These are phyloP conservation scores for Barnettozyma siamensis DNA, from an alignment of 805 yeast species.

Conservation along the genomic window DNA sequence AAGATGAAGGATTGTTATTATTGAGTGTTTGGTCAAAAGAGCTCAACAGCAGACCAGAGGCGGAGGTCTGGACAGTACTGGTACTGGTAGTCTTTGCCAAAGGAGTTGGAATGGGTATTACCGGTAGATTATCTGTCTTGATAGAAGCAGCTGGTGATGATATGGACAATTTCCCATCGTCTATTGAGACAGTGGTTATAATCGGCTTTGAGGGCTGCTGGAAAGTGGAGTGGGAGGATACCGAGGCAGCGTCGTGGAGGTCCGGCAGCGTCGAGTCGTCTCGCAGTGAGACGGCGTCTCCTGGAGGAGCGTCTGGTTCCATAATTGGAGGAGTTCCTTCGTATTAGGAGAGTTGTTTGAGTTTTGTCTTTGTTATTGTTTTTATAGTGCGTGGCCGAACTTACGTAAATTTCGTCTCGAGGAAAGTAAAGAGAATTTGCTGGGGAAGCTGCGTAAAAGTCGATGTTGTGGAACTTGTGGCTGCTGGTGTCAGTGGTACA, in stretches of 20 bases:
- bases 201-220: not conserved
- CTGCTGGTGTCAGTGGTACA: too few species aligned
- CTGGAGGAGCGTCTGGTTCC: conserved; percentile 5
- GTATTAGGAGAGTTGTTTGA: too few species aligned
- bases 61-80: conserved; percentile 17
- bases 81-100: not conserved
- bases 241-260: not conserved
- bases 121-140: not conserved
- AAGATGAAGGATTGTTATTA: not conserved
- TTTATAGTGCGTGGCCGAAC: too few species aligned
- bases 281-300: not conserved
- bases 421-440: too few species aligned
- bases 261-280: not conserved
- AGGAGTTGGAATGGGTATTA: not conserved
- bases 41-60: conserved; percentile 19
- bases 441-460: too few species aligned
- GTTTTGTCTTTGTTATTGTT: not conserved
- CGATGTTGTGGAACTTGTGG: too few species aligned
- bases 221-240: not conserved
- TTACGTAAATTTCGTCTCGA: too few species aligned
- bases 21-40: conserved; percentile 16
- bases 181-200: conserved; percentile 6
- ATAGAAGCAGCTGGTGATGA: conserved; percentile 4
- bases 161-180: conserved; percentile 6
- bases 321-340: too few species aligned